These are phyloP conservation scores for Leccinum colubrinum DNA, from an alignment of 1,284 basidiomycete genomes.

Conservation along the genomic window DNA sequence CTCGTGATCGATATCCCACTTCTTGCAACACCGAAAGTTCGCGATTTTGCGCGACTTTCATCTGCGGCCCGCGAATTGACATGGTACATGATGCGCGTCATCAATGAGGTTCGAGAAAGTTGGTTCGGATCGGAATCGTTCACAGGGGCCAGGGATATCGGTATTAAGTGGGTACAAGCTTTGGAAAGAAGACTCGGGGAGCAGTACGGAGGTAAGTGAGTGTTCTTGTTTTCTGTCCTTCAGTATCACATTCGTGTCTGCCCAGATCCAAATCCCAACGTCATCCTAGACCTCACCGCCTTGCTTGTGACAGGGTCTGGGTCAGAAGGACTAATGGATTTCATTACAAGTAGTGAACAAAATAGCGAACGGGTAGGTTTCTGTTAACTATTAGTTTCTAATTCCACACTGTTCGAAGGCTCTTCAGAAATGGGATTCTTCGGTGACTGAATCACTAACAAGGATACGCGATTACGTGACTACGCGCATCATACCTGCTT, in stretches of 20 bases:
- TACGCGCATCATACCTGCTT: constrained; percentile 65
- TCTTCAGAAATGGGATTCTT: constrained; percentile 77
- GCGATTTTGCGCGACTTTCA: constrained; percentile 68
- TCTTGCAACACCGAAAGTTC: constrained; percentile 50
- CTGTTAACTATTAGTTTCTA: constrained; percentile 13
- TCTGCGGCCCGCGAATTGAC: constrained; percentile 68
- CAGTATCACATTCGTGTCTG: constrained; percentile 8
- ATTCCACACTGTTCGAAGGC: constrained; percentile 44
- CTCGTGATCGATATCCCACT: constrained; percentile 54
- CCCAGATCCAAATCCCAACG: constrained; percentile 55
- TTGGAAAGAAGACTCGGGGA: constrained; percentile 61
- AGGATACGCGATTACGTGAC: constrained; percentile 73
- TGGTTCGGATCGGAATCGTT: constrained; percentile 71
- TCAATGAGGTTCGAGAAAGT: constrained; percentile 65
- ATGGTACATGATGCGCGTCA: constrained; percentile 65
- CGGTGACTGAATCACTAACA: constrained; percentile 63
- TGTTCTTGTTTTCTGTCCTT: constrained; percentile 7
- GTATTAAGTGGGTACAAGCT: constrained; percentile 68
- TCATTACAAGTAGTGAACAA: constrained; percentile 72
- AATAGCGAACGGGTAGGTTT: constrained; percentile 72
- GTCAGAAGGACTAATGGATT: constrained; percentile 67
- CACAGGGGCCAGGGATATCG: constrained; percentile 65
- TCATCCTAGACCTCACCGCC: constrained; percentile 68
- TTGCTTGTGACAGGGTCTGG: constrained; percentile 67
- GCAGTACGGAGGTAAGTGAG: constrained; percentile 61